Conservation (phyloP, 495 filamentous ascomycete genomes). For the Sphaerosporella brunnea region DNA sequence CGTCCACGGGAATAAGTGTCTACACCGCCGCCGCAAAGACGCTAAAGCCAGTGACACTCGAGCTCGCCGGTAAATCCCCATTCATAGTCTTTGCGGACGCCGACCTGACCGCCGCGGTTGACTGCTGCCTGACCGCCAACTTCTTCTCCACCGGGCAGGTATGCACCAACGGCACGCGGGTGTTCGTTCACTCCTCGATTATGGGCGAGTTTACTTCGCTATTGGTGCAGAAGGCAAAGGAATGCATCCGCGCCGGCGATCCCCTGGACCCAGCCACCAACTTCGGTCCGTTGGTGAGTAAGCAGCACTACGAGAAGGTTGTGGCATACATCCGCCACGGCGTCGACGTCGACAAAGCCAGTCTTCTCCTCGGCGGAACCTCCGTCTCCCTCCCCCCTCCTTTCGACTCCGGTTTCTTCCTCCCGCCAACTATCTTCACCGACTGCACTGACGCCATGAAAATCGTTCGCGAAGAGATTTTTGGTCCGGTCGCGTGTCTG, state of each 20-base stretch:
- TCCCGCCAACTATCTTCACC: slow-evolving; percentile 59
- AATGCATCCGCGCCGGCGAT: slow-evolving; percentile 45
- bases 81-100: slow-evolving; percentile 55
- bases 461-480: slow-evolving; percentile 63
- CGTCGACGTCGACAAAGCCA: slow-evolving; percentile 49
- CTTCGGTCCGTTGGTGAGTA: slow-evolving; percentile 57
- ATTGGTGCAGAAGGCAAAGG: slow-evolving; percentile 47
- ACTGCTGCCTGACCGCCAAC: slow-evolving; percentile 77
- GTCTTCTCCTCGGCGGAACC: slow-evolving; percentile 48
- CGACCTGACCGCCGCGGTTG: slow-evolving; percentile 50
- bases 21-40: slow-evolving; percentile 42
- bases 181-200: slow-evolving; percentile 48
- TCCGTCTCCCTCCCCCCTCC: slow-evolving; percentile 34
- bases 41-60: slow-evolving; percentile 74
- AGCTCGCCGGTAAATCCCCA: slow-evolving; percentile 67
- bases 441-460: slow-evolving; percentile 54
- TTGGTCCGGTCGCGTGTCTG: slow-evolving; percentile 64
- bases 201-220: slow-evolving; percentile 45
- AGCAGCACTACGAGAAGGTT: slow-evolving; percentile 52
- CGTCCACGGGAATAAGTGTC: slow-evolving; percentile 57
- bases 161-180: slow-evolving; percentile 68
- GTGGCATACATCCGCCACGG: slow-evolving; percentile 49
- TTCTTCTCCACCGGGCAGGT: slow-evolving; percentile 72
- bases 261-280: slow-evolving; percentile 51
- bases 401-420: slow-evolving; percentile 45